Base-by-base conservation (phyloP, 2,329 filamentous ascomycete species). In the Alternaria sp. region DNA sequence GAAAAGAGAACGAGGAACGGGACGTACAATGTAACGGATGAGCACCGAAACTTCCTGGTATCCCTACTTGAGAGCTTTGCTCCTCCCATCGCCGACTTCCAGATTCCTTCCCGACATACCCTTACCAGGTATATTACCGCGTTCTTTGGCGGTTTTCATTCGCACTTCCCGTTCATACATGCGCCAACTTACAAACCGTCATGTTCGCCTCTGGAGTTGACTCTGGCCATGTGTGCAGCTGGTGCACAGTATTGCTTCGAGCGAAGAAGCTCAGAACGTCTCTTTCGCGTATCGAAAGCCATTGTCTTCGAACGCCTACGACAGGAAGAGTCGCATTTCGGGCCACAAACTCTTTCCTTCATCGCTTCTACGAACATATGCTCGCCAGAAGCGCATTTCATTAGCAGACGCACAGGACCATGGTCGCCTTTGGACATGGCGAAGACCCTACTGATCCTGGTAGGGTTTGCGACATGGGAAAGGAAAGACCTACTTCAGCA, bases 181-280 rank as follows among this genome's bases (percentile, higher is more conserved):
- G 63, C 66, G 43, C 74, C 76, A 5, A 79, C 74, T 9, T 79
- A 75, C 44, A 69, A 74, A 32, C 72, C 74, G 13, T 72, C 70
- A 40, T 69, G 68, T 43, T 76, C 74, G 10, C 74, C 77, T 3
- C 51, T 76, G 19, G 75, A 77, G 50, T 68, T 78, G 6, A 74
- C 75, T 3, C 62, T 79, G 6, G 70, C 73, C 5, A 78, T 79
- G 69, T 74, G 73, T 46, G 72, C 75, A 13, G 71, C 74, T 15
- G 77, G 77, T 8, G 76, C 77, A 11, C 74, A 77, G 45, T 77
- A 77, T 47, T 75, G 76, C 46, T 78, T 78, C 32, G 77, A 79
- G 57, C 65, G 69, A 50, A 63, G 67, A 45, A 77, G 74, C 49
- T 69, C 72, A 3, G 69, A 76, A 19, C 68, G 70, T 17, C 66